Percentiles rank a stretch among this genome's conserved stretches.
These are phyloP conservation scores for Ophiostoma novo-ulmi DNA, from an alignment of 2,329 filamentous ascomycete genomes.

Conservation along the genomic window DNA sequence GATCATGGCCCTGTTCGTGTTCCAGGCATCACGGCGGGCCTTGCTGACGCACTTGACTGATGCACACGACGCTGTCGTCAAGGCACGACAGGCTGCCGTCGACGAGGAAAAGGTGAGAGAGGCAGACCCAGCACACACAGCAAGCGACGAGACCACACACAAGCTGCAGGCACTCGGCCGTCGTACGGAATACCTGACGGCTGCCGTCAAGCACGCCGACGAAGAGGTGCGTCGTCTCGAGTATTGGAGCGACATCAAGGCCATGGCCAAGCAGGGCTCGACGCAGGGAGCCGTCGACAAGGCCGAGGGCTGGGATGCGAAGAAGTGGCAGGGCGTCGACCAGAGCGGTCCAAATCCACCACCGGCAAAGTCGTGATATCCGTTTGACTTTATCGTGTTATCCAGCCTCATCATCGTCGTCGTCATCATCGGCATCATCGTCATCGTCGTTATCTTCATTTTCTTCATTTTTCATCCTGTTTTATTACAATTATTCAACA, in stretches of 20 bases:
- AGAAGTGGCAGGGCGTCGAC: conserved; percentile 48
- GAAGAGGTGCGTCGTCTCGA: conserved; percentile 75
- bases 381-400: not conserved
- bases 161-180: conserved; percentile 26
- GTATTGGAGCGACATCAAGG: conserved; percentile 81
- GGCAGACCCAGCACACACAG: not conserved
- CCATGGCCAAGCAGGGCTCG: conserved; percentile 54
- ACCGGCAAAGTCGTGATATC: not conserved
- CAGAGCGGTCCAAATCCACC: conserved; percentile 46
- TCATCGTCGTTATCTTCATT: not conserved
- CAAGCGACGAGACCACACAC: not conserved
- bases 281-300: conserved; percentile 42
- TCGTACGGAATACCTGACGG: conserved; percentile 63
- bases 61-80: conserved; percentile 51
- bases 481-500: not conserved
- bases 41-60: conserved; percentile 66
- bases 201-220: conserved; percentile 69
- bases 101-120: not conserved
- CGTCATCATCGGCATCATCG: not conserved
- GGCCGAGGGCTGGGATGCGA: conserved; percentile 41
- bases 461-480: not conserved
- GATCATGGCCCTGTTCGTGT: conserved; percentile 82
- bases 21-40: conserved; percentile 77
- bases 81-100: conserved; percentile 22
- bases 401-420: not conserved